Percentiles rank a stretch among this genome's conserved stretches.
Evolutionary conservation across 2,329 filamentous ascomycete genomes (phyloP).

Genomic region (Capronia coronata): DNA sequence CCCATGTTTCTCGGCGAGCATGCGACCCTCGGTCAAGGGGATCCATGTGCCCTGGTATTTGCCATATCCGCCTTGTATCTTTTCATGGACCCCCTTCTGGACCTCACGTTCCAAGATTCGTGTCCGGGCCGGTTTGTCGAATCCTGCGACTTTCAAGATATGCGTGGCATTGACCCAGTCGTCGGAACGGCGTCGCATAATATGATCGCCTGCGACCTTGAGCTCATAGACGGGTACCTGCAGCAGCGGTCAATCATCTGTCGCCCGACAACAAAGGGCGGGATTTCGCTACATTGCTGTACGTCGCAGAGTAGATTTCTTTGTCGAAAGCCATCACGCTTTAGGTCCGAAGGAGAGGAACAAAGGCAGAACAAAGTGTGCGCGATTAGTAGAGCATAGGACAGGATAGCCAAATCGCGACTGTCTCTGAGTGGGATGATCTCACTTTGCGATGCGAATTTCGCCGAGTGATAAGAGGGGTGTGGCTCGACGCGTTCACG

Average conservation of each 20-base stretch:
- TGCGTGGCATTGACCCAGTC: conserved; percentile 99
- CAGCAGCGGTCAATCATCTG: conserved; percentile 18
- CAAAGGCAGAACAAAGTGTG: not conserved
- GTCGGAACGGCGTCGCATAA: conserved; percentile 89
- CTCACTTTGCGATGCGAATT: not conserved
- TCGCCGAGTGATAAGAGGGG: not conserved
- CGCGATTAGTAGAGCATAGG: not conserved
- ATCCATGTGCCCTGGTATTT: conserved; percentile 99
- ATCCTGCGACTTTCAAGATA: conserved; percentile 92
- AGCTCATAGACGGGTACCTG: conserved; percentile 94
- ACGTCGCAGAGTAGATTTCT: conserved; percentile 59
- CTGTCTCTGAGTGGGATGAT: not conserved
- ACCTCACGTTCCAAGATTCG: conserved; percentile 94
- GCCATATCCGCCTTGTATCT: conserved; percentile 95
- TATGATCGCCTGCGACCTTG: conserved; percentile 81
- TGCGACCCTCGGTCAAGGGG: conserved; percentile 71
- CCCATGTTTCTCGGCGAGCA: conserved; percentile 79
- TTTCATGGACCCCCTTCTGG: conserved; percentile 92
- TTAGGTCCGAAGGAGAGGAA: not conserved
- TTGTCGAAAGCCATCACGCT: conserved; percentile 30
- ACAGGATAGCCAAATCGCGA: not conserved
- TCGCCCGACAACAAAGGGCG: conserved; percentile 9
- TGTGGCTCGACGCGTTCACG: not conserved
- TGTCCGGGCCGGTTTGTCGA: conserved; percentile 92
- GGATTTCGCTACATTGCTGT: conserved; percentile 51